These are phyloP conservation scores for Alternaria arbusti DNA, from an alignment of 2,329 filamentous ascomycete species.

Conservation along the genomic window DNA sequence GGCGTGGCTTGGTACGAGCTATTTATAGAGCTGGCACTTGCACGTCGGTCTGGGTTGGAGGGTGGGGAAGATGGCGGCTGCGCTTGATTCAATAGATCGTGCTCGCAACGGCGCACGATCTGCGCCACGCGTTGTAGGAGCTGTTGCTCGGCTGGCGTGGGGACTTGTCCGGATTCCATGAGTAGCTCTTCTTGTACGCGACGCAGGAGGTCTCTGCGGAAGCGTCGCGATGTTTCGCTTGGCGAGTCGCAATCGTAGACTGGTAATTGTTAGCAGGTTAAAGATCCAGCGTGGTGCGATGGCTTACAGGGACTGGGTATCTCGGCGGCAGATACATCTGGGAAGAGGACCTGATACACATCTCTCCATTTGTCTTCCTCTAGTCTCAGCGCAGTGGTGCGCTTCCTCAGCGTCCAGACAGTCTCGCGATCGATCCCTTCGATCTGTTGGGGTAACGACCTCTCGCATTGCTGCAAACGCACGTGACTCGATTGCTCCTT, in stretches of 20 bases:
- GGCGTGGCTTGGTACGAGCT: constrained; percentile 5
- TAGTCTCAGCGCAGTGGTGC: constrained; percentile 36
- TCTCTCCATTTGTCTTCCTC: constrained; percentile 51
- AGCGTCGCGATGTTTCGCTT: constrained; percentile 30
- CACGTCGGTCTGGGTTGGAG: not conserved
- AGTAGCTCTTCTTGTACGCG: constrained; percentile 43
- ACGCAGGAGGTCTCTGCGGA: constrained; percentile 45
- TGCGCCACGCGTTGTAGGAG: constrained; percentile 34
- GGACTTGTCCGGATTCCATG: constrained; percentile 25
- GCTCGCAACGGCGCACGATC: constrained; percentile 38
- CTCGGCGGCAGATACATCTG: constrained; percentile 30
- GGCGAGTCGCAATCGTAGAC: constrained; percentile 45
- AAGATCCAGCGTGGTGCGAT: too few species aligned
- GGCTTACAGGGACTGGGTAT: constrained; percentile 48
- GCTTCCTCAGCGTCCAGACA: constrained; percentile 44
- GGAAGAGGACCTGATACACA: constrained; percentile 49
- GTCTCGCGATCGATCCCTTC: constrained; percentile 51
- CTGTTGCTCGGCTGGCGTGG: constrained; percentile 31
- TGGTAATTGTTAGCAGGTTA: constrained; percentile 13
- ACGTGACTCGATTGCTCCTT: constrained; percentile 43
- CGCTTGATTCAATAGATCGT: constrained; percentile 26
- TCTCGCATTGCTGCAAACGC: constrained; percentile 32
- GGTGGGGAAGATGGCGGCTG: not conserved
- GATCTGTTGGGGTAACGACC: constrained; percentile 29
- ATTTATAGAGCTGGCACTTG: constrained; percentile 4